Percentiles rank a stretch among this genome's conserved stretches.
phyloP scores from a whole-genome alignment of 2,329 filamentous ascomycete genomes.

The Penicillium italicum region DNA sequence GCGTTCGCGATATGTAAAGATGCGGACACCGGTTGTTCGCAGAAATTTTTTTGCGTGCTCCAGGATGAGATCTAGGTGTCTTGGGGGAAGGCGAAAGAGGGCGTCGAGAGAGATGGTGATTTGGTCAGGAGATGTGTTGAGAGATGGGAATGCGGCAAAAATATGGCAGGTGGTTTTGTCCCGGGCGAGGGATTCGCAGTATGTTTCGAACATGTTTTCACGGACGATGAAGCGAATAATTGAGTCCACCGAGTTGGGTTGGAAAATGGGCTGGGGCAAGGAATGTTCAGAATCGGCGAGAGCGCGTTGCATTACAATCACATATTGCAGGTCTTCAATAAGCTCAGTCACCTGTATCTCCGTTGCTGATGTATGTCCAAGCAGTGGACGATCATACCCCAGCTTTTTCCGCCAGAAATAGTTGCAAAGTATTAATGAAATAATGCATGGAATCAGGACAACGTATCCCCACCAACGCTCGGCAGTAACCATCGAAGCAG shows the following conservation, averaged over 20 bases:
- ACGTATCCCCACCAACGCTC: conserved; percentile 54
- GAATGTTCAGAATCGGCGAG: conserved; percentile 10
- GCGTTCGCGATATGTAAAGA: conserved; percentile 24
- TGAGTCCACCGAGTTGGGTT: conserved; percentile 17
- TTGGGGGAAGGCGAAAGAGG: conserved; percentile 9
- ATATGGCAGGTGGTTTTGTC: conserved; percentile 14
- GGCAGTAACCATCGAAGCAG: conserved; percentile 50
- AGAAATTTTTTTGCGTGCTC: conserved; percentile 17
- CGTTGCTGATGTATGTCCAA: conserved; percentile 13
- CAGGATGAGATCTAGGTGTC: neutral
- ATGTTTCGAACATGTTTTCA: conserved; percentile 28
- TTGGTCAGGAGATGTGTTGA: neutral
- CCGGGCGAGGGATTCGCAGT: conserved; percentile 25
- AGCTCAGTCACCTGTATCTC: conserved; percentile 19
- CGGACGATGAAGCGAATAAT: conserved; percentile 25
- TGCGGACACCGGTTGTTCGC: conserved; percentile 8
- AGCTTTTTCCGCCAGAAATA: conserved; percentile 48
- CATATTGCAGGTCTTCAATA: conserved; percentile 30
- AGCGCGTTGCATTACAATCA: conserved; percentile 18
- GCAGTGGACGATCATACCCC: conserved; percentile 45
- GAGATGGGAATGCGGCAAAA: neutral
- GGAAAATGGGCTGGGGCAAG: conserved; percentile 3
- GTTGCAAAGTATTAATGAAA: conserved; percentile 47
- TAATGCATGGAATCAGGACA: conserved; percentile 50
- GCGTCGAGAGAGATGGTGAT: conserved; percentile 16